phyloP scores from a whole-genome alignment of 768 basidiomycete species.

The Leccinum barrowsii region DNA sequence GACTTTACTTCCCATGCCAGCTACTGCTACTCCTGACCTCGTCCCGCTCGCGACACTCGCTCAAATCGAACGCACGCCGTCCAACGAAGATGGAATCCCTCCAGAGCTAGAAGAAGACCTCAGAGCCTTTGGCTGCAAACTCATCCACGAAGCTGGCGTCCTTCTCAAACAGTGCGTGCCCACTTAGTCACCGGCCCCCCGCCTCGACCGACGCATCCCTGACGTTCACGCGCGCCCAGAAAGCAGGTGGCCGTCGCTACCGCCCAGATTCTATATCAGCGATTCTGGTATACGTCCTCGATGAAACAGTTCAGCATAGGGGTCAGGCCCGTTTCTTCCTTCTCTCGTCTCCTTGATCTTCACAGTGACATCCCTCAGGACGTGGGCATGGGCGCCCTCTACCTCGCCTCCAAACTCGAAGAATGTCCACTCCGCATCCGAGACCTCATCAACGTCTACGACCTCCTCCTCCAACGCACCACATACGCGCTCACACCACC shows the following conservation, averaged over 20 bases:
- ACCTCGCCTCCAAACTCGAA: constrained; percentile 86
- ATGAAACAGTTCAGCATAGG: constrained; percentile 94
- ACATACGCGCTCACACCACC: constrained; percentile 42
- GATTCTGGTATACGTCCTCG: constrained; percentile 95
- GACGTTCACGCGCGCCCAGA: constrained; percentile 34
- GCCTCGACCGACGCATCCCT: constrained; percentile 2
- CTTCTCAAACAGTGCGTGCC: constrained; percentile 78
- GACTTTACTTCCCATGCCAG: constrained; percentile 35
- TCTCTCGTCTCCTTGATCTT: constrained; percentile 6
- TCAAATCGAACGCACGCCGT: constrained; percentile 80
- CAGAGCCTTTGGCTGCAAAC: constrained; percentile 85
- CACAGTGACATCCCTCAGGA: constrained; percentile 46
- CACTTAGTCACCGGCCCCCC: background rate
- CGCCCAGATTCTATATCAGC: constrained; percentile 92
- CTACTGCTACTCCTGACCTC: constrained; percentile 39
- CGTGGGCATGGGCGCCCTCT: constrained; percentile 84
- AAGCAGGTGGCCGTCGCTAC: constrained; percentile 97
- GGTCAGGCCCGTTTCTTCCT: constrained; percentile 45
- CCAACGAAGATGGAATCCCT: constrained; percentile 78
- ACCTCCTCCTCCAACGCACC: constrained; percentile 78
- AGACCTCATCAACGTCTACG: constrained; percentile 92
- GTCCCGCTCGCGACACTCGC: constrained; percentile 80
- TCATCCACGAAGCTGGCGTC: constrained; percentile 93
- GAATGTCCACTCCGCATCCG: constrained; percentile 90
- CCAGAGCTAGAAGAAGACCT: constrained; percentile 82